phyloP scores from a whole-genome alignment of 2,329 filamentous ascomycete genomes.

The Ophiostoma australiae region DNA sequence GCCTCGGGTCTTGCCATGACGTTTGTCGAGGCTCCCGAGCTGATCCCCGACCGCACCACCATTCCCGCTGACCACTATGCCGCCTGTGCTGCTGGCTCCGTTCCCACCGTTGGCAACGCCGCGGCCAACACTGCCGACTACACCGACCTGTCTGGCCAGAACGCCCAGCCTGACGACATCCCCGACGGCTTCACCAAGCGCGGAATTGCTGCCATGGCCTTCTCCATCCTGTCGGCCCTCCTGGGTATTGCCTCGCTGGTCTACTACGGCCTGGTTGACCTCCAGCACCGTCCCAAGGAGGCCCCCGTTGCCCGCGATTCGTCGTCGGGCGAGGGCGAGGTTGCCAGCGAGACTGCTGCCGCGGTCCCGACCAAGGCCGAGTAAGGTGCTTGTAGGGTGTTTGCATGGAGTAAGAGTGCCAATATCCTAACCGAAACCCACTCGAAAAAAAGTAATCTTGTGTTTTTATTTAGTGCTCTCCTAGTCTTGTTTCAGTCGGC shows the following conservation, averaged over 20 bases:
- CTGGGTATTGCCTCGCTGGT: slow-evolving; percentile 62
- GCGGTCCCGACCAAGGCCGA: slow-evolving; percentile 16
- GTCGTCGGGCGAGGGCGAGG: slow-evolving; percentile 19
- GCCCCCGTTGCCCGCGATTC: slow-evolving; percentile 11
- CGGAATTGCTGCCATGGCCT: slow-evolving; percentile 69
- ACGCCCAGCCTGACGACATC: slow-evolving; percentile 25
- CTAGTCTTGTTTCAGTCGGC: slow-evolving; percentile 2
- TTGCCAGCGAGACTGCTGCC: not conserved
- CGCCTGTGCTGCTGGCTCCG: slow-evolving; percentile 44
- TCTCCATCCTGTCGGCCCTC: slow-evolving; percentile 64
- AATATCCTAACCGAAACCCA: not conserved
- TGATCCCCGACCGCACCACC: slow-evolving; percentile 54
- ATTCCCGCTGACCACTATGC: slow-evolving; percentile 58
- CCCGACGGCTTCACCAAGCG: slow-evolving; percentile 50
- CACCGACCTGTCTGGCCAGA: slow-evolving; percentile 31
- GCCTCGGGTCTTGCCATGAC: slow-evolving; percentile 61
- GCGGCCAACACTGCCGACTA: slow-evolving; percentile 30
- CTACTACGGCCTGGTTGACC: slow-evolving; percentile 56
- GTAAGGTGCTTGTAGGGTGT: too few species aligned
- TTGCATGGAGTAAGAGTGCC: not conserved
- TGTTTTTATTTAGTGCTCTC: slow-evolving; percentile 3
- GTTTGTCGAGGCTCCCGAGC: slow-evolving; percentile 58
- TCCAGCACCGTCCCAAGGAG: slow-evolving; percentile 26
- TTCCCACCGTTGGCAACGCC: slow-evolving; percentile 32
- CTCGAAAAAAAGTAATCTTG: slow-evolving; percentile 16